These are phyloP conservation scores for Aspergillus neoniger DNA, from an alignment of 2,329 filamentous ascomycete species.

Conservation along the genomic window DNA sequence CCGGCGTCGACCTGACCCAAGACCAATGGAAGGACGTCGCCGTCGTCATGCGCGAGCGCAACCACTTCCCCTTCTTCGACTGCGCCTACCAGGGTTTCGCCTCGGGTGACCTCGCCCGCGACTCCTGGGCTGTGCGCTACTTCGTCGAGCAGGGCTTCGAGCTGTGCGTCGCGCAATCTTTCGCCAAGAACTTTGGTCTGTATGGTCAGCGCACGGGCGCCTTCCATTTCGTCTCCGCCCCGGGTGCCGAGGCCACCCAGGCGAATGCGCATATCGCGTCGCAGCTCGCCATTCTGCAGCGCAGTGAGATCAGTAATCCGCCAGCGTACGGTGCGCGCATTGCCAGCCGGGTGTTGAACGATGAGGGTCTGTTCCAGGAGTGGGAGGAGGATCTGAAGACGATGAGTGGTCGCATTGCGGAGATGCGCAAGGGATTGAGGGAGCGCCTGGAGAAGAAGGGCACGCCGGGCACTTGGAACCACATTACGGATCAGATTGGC, in stretches of 20 bases:
- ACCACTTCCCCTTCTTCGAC: constrained; percentile 98
- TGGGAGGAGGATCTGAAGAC: constrained; percentile 91
- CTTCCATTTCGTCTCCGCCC: constrained; percentile 87
- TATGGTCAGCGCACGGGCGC: constrained; percentile 95
- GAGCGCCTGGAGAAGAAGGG: constrained; percentile 78
- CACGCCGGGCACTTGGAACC: constrained; percentile 91
- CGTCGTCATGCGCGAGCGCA: constrained; percentile 70
- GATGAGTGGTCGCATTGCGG: constrained; percentile 94
- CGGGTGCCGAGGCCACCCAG: constrained; percentile 65
- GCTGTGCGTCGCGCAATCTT: constrained; percentile 60
- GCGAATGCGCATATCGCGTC: constrained; percentile 69
- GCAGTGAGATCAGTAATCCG: constrained; percentile 96
- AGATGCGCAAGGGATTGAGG: constrained; percentile 80
- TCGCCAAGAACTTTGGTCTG: constrained; percentile 72
- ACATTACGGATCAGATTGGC: constrained; percentile 98
- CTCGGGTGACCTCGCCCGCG: constrained; percentile 79
- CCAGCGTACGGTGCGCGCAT: constrained; percentile 93
- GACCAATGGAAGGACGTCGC: constrained; percentile 95
- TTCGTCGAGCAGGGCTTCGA: constrained; percentile 91
- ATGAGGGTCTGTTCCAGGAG: constrained; percentile 75
- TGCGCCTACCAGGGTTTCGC: constrained; percentile 97
- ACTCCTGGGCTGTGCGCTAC: constrained; percentile 90
- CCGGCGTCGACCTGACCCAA: constrained; percentile 88
- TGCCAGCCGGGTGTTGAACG: constrained; percentile 80
- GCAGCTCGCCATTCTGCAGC: constrained; percentile 90